These are phyloP conservation scores for Malassezia sympodialis DNA, from an alignment of 1,284 basidiomycete genomes.

Conservation along the genomic window DNA sequence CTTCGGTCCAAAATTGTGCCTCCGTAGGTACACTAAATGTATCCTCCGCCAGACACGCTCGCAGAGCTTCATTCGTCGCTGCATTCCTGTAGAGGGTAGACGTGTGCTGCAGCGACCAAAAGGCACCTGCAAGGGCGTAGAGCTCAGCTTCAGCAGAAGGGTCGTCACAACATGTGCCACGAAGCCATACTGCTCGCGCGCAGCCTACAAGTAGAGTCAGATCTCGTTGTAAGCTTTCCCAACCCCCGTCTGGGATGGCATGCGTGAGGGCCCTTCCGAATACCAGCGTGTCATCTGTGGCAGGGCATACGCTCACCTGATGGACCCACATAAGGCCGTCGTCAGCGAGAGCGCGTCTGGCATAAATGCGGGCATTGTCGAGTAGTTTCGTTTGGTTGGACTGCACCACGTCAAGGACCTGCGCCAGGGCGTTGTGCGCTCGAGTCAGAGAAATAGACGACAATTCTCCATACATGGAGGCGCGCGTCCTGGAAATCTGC, in stretches of 20 bases:
- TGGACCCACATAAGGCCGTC: slow-evolving; percentile 11
- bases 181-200: slow-evolving; percentile 4
- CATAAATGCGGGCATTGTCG: slow-evolving; percentile 15
- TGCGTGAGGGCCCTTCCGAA: slow-evolving; percentile 10
- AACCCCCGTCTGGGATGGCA: slow-evolving; percentile 3
- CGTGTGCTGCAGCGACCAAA: slow-evolving; percentile 6
- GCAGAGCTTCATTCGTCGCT: background rate
- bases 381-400: background rate
- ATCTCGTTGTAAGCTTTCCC: slow-evolving; percentile 10
- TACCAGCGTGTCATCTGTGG: background rate
- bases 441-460: slow-evolving; percentile 8
- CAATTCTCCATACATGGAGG: slow-evolving; percentile 11
- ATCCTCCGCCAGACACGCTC: background rate
- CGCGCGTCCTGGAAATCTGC: slow-evolving; percentile 3
- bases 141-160: background rate
- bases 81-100: background rate
- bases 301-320: background rate
- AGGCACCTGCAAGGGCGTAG: background rate
- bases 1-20: background rate
- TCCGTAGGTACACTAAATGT: background rate
- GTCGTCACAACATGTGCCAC: background rate
- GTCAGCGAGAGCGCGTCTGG: slow-evolving; percentile 11
- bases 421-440: background rate
- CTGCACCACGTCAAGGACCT: background rate
- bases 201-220: background rate